A percentile compares a stretch with the other conserved stretches of the same genome.
These are phyloP conservation scores for Colletotrichum sp. DNA, from an alignment of 2,329 filamentous ascomycete genomes.

Conservation along the genomic window DNA sequence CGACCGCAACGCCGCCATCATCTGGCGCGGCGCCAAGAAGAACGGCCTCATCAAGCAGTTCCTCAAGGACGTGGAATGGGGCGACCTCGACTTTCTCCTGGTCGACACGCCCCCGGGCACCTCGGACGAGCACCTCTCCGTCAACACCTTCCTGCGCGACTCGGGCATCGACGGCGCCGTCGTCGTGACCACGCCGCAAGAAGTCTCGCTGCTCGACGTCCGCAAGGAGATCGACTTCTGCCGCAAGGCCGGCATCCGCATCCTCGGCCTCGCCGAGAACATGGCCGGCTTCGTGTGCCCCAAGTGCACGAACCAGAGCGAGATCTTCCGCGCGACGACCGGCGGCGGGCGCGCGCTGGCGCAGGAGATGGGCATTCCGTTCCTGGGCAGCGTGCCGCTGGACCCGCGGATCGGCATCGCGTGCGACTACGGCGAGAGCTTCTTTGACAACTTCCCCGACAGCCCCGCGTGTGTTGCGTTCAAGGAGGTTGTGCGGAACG, in stretches of 20 bases:
- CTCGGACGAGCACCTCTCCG: conserved; percentile 91
- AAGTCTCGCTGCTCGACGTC: conserved; percentile 90
- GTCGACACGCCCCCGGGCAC: conserved; percentile 97
- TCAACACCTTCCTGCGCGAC: conserved; percentile 90
- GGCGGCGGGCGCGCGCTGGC: conserved; percentile 84
- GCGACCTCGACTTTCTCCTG: conserved; percentile 88
- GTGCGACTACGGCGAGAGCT: conserved; percentile 97
- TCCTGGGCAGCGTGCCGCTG: conserved; percentile 86
- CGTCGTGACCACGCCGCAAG: conserved; percentile 92
- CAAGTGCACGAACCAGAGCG: conserved; percentile 79
- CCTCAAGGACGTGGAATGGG: conserved; percentile 97
- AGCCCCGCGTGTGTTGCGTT: conserved; percentile 89
- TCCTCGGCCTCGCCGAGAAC: conserved; percentile 93
- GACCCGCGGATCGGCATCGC: conserved; percentile 96
- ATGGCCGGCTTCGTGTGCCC: conserved; percentile 98
- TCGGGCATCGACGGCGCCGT: conserved; percentile 93
- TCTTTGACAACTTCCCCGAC: conserved; percentile 91
- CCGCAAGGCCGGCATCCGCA: conserved; percentile 86
- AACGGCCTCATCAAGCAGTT: conserved; percentile 99
- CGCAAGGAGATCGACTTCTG: conserved; percentile 99
- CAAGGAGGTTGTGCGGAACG: conserved; percentile 76
- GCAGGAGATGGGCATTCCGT: conserved; percentile 85
- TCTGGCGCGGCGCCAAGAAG: conserved; percentile 98
- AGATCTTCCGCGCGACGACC: conserved; percentile 92
- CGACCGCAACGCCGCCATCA: conserved; percentile 90